Conservation (phyloP, 139 green algal genomes). For the Auxenochlorella pyrenoidosa region DNA sequence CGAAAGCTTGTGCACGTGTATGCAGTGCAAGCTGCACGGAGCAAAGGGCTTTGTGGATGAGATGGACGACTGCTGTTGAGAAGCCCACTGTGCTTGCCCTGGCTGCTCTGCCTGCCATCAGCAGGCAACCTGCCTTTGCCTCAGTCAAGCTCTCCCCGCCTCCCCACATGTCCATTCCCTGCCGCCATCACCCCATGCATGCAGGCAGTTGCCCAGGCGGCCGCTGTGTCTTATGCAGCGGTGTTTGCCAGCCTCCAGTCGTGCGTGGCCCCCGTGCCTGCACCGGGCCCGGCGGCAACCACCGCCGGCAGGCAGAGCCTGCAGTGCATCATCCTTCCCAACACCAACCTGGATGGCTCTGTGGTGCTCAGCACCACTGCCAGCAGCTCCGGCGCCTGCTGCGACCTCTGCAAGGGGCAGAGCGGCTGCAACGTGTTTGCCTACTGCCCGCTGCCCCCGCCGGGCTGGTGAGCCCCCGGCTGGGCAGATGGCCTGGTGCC, state of each 20-base stretch:
- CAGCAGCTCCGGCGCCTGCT: constrained; percentile 1
- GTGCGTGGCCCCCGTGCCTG: background rate
- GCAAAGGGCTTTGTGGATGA: too few relatives aligned
- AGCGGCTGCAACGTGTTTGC: constrained; percentile 3
- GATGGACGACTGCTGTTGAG: too few relatives aligned
- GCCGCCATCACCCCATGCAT: too few relatives aligned
- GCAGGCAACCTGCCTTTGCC: too few relatives aligned
- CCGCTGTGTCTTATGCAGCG: background rate
- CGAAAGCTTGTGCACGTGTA: too few relatives aligned
- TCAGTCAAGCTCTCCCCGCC: too few relatives aligned
- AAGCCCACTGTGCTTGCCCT: too few relatives aligned
- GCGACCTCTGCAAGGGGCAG: constrained; percentile 9
- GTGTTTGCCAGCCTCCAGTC: background rate
- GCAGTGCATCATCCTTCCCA: background rate
- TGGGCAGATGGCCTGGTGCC: background rate
- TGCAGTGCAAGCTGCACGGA: too few relatives aligned
- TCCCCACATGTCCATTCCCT: too few relatives aligned
- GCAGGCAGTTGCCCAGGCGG: background rate
- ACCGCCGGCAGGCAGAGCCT: background rate
- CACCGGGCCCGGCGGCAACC: background rate
- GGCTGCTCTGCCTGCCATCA: too few relatives aligned
- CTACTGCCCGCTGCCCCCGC: background rate
- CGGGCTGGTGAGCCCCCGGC: background rate
- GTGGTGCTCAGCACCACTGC: constrained; percentile 15
- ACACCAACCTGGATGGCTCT: constrained; percentile 13